These are phyloP conservation scores for Quercus parvula DNA, from an alignment of 306 rosid genomes.

Conservation along the genomic window DNA sequence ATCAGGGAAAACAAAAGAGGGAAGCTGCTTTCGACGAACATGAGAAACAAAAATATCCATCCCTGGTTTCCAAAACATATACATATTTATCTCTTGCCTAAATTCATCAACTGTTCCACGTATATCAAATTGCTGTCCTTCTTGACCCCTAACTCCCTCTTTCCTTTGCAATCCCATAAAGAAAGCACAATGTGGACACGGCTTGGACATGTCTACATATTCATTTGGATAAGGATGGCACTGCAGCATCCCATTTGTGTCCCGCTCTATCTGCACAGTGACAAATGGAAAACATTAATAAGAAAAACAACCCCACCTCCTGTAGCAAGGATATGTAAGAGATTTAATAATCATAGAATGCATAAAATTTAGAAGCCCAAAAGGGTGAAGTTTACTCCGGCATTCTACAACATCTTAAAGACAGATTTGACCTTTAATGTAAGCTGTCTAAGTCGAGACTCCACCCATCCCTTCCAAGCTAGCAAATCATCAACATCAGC, in stretches of 20 bases:
- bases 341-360: background rate
- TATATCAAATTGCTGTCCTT: conserved; percentile 94
- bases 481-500: conserved; percentile 68
- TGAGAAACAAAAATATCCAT: conserved; percentile 94
- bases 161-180: conserved; percentile 98
- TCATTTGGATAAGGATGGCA: conserved; percentile 96
- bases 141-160: conserved; percentile 94
- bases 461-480: conserved; percentile 64
- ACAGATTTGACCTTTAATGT: conserved; percentile 61
- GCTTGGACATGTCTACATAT: conserved; percentile 65
- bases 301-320: background rate
- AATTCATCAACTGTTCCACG: conserved; percentile 97
- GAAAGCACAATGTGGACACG: conserved; percentile 84
- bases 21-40: conserved; percentile 95
- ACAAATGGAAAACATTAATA: conserved; percentile 16
- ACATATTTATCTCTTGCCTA: conserved; percentile 76
- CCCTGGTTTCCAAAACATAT: conserved; percentile 83
- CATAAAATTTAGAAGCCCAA: background rate
- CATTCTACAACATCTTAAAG: conserved; percentile 1
- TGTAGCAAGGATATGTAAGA: background rate
- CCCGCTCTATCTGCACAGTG: conserved; percentile 83
- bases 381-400: conserved; percentile 5
- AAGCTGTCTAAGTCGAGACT: conserved; percentile 56
- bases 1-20: conserved; percentile 82
- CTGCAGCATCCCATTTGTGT: conserved; percentile 88